phyloP scores from a whole-genome alignment of 2,329 filamentous ascomycete species.

The Harringtonia aguacate region DNA sequence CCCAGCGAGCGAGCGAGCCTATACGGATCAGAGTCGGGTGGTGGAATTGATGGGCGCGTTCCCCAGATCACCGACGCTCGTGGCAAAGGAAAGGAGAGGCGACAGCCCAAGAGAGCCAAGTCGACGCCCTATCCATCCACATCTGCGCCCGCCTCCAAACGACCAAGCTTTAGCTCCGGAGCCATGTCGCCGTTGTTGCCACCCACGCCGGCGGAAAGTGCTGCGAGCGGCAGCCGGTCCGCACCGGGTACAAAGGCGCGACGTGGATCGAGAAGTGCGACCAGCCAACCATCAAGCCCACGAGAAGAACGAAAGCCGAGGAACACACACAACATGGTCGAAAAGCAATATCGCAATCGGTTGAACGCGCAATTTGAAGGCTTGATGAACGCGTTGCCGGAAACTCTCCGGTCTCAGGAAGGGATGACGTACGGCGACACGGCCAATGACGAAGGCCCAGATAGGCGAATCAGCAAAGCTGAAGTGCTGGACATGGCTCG shows the following conservation, averaged over 20 bases:
- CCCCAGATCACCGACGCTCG: too few relatives aligned
- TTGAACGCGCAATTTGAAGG: constrained; percentile 12
- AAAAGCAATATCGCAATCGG: constrained; percentile 13
- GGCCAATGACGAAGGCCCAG: constrained; percentile 10
- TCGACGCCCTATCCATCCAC: constrained; percentile 1
- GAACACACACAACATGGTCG: constrained; percentile 11
- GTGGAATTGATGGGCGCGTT: not conserved
- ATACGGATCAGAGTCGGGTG: not conserved
- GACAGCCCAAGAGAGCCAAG: not conserved
- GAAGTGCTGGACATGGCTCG: constrained; percentile 25
- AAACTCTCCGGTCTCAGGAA: constrained; percentile 2
- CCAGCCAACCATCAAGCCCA: constrained; percentile 15
- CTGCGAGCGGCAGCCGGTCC: not conserved
- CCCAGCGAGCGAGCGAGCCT: not conserved
- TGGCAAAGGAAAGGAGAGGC: not conserved
- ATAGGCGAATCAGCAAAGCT: constrained; percentile 23
- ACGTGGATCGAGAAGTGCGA: constrained; percentile 17
- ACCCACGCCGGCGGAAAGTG: not conserved
- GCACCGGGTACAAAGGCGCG: constrained; percentile 13
- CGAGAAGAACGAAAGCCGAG: constrained; percentile 4
- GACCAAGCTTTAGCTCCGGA: constrained; percentile 1
- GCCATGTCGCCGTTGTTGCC: not conserved
- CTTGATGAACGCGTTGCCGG: constrained; percentile 11
- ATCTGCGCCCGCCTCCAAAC: not conserved
- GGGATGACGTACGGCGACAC: not conserved